Evolutionary conservation across 148 eudicot species (phyloP), one percentile per base, ranked within the genome.

Genomic region (Amaranthus palmeri): DNA sequence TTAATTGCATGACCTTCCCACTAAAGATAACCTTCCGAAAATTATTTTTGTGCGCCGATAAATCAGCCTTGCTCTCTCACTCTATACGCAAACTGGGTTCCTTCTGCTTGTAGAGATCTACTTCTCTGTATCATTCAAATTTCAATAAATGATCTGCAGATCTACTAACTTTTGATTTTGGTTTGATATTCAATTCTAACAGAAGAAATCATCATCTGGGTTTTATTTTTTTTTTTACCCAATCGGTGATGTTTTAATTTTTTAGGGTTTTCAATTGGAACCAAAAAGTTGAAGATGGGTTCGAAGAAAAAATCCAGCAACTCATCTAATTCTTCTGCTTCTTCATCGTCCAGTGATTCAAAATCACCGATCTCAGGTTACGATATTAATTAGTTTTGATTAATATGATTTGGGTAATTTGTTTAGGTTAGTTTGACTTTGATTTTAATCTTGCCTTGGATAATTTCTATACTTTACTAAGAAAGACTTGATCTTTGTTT

Each of bases 331-430:
- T 44, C 70, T 78, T 75, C 80, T 60, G 51, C 70, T 52, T 8
- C 63, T 61, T 41, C 78, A 48, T 65, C 75, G 2, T 63, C 80
- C 46, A 61, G 61, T 15, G 70, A 70, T 18, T 68, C 48, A 25
- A 66, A 77, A 70, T 61, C 83, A 0, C 51, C 58, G 53, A 73
- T 73, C 73, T 66, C 83, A 73, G 81, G 85, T 82, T 69, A 17
- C 72, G n/a, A 14, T 25, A 42, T 48, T 17, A 18, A 15, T 47
- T 6, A 52, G 2, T 44, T 40, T 58, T 14, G 12, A 42, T 48
- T 36, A 71, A 9, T 61, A 3, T 43, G 15, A 9, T 44, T 12
- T 42, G 14, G 8, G 57, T 58, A 12, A 47, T 47, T 63, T 41
- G 55, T 64, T 64, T 17, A 12, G 0, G 60, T 43, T 59, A 42